Percentiles rank a stretch among this genome's conserved stretches.
Evolutionary conservation across 2,329 filamentous ascomycete species (phyloP).

Genomic region (Chaetomium sp.): DNA sequence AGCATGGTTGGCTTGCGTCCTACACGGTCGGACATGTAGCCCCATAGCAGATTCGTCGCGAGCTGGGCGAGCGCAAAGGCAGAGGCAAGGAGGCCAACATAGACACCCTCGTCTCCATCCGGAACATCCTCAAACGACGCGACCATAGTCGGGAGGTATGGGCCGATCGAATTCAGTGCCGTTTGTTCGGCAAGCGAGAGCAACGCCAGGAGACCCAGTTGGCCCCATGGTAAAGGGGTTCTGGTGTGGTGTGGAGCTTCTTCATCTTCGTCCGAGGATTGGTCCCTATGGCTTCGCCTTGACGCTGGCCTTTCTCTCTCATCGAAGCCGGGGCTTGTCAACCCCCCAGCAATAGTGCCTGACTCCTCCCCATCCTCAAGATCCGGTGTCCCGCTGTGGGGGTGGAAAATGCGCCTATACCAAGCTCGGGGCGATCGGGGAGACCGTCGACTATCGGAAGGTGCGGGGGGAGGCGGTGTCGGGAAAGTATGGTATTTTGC

Average conservation of each 20-base stretch:
- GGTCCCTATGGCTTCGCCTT: not conserved
- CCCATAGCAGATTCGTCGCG: slow-evolving; percentile 87
- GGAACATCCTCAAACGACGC: slow-evolving; percentile 76
- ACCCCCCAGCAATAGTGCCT: too few relatives aligned
- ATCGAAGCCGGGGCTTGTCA: too few relatives aligned
- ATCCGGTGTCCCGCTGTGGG: not conserved
- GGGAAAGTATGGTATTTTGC: slow-evolving; percentile 78
- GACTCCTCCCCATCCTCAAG: not conserved
- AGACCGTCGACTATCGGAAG: slow-evolving; percentile 37
- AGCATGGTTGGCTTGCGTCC: slow-evolving; percentile 79
- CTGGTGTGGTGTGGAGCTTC: slow-evolving; percentile 24
- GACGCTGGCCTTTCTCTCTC: too few relatives aligned
- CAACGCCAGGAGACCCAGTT: slow-evolving; percentile 78
- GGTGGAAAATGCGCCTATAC: slow-evolving; percentile 27
- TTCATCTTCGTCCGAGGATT: not conserved
- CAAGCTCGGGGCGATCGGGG: slow-evolving; percentile 24
- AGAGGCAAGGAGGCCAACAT: slow-evolving; percentile 84
- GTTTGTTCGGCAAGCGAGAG: slow-evolving; percentile 93
- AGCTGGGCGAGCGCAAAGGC: slow-evolving; percentile 90
- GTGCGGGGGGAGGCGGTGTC: slow-evolving; percentile 62
- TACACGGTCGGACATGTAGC: slow-evolving; percentile 71
- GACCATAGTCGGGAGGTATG: slow-evolving; percentile 92
- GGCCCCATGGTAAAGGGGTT: slow-evolving; percentile 73
- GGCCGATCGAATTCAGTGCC: slow-evolving; percentile 90
- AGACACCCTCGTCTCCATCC: slow-evolving; percentile 66